phyloP scores from a whole-genome alignment of 768 basidiomycete species.

The Suillus alpinus region DNA sequence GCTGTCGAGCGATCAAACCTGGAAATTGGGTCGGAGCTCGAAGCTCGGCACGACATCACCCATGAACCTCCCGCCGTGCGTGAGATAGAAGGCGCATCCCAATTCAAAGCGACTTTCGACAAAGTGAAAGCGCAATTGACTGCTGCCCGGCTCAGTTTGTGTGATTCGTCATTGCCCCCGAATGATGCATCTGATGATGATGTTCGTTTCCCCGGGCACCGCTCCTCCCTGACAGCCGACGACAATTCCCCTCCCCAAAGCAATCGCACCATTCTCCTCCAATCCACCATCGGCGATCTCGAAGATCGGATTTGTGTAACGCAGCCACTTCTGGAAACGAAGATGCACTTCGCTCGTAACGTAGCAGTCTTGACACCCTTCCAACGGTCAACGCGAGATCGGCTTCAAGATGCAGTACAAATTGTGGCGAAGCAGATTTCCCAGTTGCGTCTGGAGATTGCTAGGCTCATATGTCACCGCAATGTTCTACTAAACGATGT shows the following conservation, averaged over 20 bases:
- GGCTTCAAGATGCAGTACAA: conserved; percentile 61
- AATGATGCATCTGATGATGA: neutral
- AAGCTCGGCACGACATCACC: conserved; percentile 28
- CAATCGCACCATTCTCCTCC: conserved; percentile 58
- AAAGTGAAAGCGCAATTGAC: conserved; percentile 85
- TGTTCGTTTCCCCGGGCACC: neutral
- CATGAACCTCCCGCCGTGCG: conserved; percentile 48
- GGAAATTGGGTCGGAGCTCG: conserved; percentile 3
- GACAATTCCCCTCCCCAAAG: conserved; percentile 30
- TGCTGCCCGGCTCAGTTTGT: conserved; percentile 38
- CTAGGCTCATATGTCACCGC: conserved; percentile 71
- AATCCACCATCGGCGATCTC: conserved; percentile 62
- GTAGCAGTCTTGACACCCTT: conserved; percentile 87
- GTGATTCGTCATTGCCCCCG: conserved; percentile 19
- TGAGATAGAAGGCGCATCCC: conserved; percentile 58
- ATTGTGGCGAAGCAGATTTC: conserved; percentile 62
- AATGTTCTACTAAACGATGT: conserved; percentile 74
- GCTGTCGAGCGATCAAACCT: conserved; percentile 28
- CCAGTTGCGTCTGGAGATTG: conserved; percentile 67
- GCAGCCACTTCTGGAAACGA: conserved; percentile 59
- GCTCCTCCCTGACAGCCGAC: conserved; percentile 17
- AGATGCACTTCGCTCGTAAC: conserved; percentile 75
- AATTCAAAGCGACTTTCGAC: conserved; percentile 81
- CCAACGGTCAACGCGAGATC: conserved; percentile 77
- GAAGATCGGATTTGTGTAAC: conserved; percentile 53